Base-by-base conservation (phyloP, 768 basidiomycete species). In the Leccinellum luteum region DNA sequence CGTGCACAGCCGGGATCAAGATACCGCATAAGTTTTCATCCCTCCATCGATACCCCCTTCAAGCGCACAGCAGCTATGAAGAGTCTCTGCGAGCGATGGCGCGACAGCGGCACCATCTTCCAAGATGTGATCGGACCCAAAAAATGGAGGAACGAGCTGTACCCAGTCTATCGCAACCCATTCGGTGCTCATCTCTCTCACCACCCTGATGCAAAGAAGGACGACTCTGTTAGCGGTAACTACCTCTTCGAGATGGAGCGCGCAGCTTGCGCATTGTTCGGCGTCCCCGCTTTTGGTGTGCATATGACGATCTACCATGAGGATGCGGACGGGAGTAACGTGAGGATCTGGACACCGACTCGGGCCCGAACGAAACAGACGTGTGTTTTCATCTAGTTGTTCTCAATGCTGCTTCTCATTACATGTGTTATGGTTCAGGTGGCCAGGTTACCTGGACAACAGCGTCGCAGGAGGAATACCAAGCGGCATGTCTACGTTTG, bases 381-480 rank as follows among this genome's bases (percentile, higher is more conserved):
- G 90, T 93, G 65, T 60, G 86, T 79, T 21, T 56, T 17, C 12
- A 34, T 53, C 8, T 53, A 48, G 4, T 28, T 30, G 12, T 23
- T 23, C 50, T 44, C 38, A 44, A 32, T 28, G 30, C n/a, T 23
- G 45, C 28, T 45, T 27, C 25, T 21, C 28, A 52, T 35, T 28
- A 23, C 27, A 35, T 12, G 3, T 45, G 12, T 8, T 44, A 35
- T 60, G 19, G 3, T 49, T 51, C 61, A 89, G 89, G 31, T 97
- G 86, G 81, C 93, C 94, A 6, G 87, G 91, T 2, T 85, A 80
- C 63, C 79, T 97, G 17, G 96, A 98, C 67, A 98, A 98, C 71
- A 87, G 83, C 34, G 90, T 91, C 44, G 94, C 94, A 3, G 96
- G 96, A 0, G 96, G 96, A 3, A 94, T 96, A 31, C 85, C 93